Evolutionary conservation across 495 filamentous ascomycete species (phyloP), one percentile per base, ranked within the genome.

Genomic region (Aspergillus hancockii): DNA sequence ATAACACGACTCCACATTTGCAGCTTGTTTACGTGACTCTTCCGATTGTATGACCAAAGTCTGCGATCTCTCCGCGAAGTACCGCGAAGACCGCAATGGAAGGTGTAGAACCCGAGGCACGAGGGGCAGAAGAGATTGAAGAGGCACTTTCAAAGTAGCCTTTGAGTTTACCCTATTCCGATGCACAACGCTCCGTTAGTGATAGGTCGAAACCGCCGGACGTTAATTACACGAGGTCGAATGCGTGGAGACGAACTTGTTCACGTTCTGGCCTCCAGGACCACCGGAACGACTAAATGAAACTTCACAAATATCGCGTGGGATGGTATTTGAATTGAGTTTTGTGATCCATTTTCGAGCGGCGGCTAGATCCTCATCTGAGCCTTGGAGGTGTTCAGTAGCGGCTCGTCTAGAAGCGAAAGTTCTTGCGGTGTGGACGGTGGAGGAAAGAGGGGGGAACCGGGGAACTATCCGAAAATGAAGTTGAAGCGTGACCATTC

Each of bases 261-360:
- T 98, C 46, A 94, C 91, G 75, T 97, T 93, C 68, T 98, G 94
- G 7, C 94, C 94, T 19, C 94, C 94, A 10, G 93, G 90, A 0
- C 94, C 94, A 56, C 90, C 91, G n/a, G 93, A 93, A 23, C 92
- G 82, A 59, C 90, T 90, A 70, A 88, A 97, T 8, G 79, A 84
- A 22, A 93, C 74, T 52, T 86, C 82, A 54, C 88, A 84, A 49
- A 84, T 66, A 47, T 81, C 79, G 54, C 78, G 84, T 32, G 91
- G 91, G 38, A 97, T 82, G 12, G 77, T 80, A 19, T 79, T 79
- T 19, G 80, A 67, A 54, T 82, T 76, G 66, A 96, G 88, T 10
- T 78, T 78, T 34, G 78, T 70, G 34, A 88, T 83, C 93, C 94
- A 98, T 67, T 81, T 78, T 53, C 93, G 81, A 16, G 92, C 91